A percentile compares a stretch with the other conserved stretches of the same genome.
Evolutionary conservation across 257 asterid species (phyloP).

Genomic region (Parsonsia alboflavescens): DNA sequence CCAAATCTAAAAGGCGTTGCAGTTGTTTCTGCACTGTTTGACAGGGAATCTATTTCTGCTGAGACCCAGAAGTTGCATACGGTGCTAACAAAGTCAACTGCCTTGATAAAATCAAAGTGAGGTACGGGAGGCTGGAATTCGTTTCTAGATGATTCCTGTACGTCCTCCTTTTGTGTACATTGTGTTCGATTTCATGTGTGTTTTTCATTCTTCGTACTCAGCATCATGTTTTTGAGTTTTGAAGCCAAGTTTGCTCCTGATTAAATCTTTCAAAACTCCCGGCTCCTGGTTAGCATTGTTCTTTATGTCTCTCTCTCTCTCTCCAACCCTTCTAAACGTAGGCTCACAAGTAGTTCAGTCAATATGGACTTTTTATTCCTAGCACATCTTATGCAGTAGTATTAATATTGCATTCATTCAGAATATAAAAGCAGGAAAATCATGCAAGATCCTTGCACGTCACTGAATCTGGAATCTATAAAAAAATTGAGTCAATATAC

Average conservation of each 20-base stretch:
- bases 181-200: not conserved
- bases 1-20: conserved; percentile 78
- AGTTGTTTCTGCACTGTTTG: conserved; percentile 84
- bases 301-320: not conserved
- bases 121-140: not conserved
- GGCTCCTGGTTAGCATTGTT: not conserved
- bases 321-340: too few relatives aligned
- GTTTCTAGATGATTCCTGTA: not conserved
- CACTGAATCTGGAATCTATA: not conserved
- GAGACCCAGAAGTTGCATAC: conserved; percentile 52
- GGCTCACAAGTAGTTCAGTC: not conserved
- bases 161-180: not conserved
- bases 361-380: not conserved
- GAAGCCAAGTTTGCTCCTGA: not conserved
- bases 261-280: not conserved
- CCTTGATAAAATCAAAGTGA: conserved; percentile 12
- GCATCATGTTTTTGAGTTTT: not conserved
- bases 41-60: conserved; percentile 53
- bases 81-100: conserved; percentile 27
- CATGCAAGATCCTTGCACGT: not conserved
- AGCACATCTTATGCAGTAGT: too few relatives aligned
- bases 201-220: not conserved
- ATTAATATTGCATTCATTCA: not conserved
- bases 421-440: too few relatives aligned
- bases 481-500: not conserved